Base-by-base conservation (phyloP, 2,329 filamentous ascomycete genomes). In the Talaromyces sp. region DNA sequence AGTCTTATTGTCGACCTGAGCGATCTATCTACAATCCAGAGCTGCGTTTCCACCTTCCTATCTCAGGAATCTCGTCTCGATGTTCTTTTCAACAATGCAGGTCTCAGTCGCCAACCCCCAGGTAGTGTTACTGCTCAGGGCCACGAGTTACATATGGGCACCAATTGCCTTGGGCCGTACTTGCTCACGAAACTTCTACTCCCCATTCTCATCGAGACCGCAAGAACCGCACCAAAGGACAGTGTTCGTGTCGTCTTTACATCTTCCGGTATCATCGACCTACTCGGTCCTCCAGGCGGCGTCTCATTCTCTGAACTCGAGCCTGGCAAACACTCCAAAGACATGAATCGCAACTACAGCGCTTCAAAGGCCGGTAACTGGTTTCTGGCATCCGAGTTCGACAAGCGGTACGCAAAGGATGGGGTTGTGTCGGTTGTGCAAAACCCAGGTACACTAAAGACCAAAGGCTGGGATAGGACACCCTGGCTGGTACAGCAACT, bases 21-120 rank as follows among this genome's bases (percentile, higher is more conserved):
- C 45, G 45, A 49, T 22, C 22, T 49, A 14, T 49, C 45, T 14
- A 49, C 45, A 11, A 49, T 49, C 22, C 19, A 9, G 11, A 49
- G 45, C 22, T 19, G 19, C 22, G 45, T 24, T 2, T 49, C 22
- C n/a, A 49, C 11, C 19, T 49, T 49, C 22, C 45, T 71, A 24
- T 52, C 67, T 4, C 69, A 72, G 58, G 78, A 80, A 63, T 69
- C 70, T 22, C 70, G 74, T 13, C 74, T 82, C 10, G 78, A 82
- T 67, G 73, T 81, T 24, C 70, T 81, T 31, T 75, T 72, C 50
- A 79, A 81, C 69, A 81, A 81, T 63, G 78, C 77, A 79, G 77
- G 67, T 68, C 1, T 76, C 78, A 0, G 73, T 74, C 39, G 22
- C 66, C 63, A 71, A 78, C 16, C 70, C 72, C 63, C 72, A 8